Conservation (phyloP, 2,329 filamentous ascomycete genomes). For the Pseudocercospora cruenta region DNA sequence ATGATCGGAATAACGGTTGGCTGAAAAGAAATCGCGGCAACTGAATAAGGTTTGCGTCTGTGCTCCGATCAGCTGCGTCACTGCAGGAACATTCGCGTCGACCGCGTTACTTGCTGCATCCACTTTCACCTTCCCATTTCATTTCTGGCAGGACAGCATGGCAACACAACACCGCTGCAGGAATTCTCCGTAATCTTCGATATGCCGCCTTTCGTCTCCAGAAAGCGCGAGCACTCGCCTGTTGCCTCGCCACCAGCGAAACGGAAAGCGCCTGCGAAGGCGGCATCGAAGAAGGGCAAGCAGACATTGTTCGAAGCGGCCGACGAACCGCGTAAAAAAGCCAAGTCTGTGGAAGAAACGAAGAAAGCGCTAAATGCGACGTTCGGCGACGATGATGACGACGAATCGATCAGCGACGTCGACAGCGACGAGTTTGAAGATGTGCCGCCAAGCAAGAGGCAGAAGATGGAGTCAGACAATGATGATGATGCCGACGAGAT, state of each 20-base stretch:
- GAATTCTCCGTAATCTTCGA: conserved; percentile 11
- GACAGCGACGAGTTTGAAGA: conserved; percentile 57
- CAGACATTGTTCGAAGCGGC: conserved; percentile 50
- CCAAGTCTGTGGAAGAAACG: conserved; percentile 33
- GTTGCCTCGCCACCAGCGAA: conserved; percentile 43
- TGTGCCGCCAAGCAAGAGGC: conserved; percentile 47
- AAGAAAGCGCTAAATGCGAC: conserved; percentile 41
- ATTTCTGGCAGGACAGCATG: background rate
- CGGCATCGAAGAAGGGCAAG: conserved; percentile 36
- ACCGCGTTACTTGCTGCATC: background rate
- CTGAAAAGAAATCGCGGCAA: conserved; percentile 8
- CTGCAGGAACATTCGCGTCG: conserved; percentile 9
- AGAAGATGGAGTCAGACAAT: conserved; percentile 44
- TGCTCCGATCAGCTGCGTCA: background rate
- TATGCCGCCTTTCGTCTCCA: conserved; percentile 71
- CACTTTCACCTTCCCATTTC: background rate
- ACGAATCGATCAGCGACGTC: conserved; percentile 46
- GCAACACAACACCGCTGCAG: background rate
- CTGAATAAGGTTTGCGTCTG: conserved; percentile 1
- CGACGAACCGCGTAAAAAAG: conserved; percentile 43
- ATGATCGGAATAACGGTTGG: conserved; percentile 2
- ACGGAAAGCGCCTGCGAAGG: conserved; percentile 35
- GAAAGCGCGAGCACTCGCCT: conserved; percentile 65
- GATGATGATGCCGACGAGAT: conserved; percentile 60
- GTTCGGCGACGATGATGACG: conserved; percentile 44